These are phyloP conservation scores for Clathrus columnatus DNA, from an alignment of 768 basidiomycete genomes.

Conservation along the genomic window DNA sequence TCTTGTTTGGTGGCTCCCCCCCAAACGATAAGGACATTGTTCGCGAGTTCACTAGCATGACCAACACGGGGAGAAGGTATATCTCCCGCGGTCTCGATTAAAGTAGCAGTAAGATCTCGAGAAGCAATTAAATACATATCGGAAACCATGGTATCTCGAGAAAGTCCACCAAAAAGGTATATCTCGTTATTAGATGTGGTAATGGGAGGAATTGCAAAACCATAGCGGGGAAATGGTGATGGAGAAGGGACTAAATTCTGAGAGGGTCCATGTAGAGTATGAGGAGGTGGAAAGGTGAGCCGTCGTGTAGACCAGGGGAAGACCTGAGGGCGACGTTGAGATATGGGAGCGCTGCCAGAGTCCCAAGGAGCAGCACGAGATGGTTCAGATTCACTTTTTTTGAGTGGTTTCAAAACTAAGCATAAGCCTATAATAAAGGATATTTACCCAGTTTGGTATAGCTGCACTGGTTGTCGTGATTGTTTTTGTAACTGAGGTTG, in stretches of 20 bases:
- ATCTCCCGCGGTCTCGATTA: conserved; percentile 84
- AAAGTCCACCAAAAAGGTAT: conserved; percentile 94
- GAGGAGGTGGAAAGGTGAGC: conserved; percentile 59
- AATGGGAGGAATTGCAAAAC: conserved; percentile 79
- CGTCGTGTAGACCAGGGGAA: conserved; percentile 82
- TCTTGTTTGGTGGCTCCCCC: conserved; percentile 93
- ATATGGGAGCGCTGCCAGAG: conserved; percentile 4
- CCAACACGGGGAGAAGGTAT: conserved; percentile 88
- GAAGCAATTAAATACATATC: conserved; percentile 90
- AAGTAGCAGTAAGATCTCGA: conserved; percentile 65
- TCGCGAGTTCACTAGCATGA: conserved; percentile 91
- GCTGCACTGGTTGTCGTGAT: conserved; percentile 23
- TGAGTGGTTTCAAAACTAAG: conserved; percentile 21
- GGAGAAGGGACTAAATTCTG: conserved; percentile 59
- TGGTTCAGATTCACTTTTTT: no score
- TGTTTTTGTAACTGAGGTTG: conserved; percentile 27
- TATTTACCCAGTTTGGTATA: conserved; percentile 1
- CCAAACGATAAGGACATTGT: conserved; percentile 95
- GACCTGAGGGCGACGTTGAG: conserved; percentile 42
- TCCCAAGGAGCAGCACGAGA: conserved; percentile 11
- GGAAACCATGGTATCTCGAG: conserved; percentile 80
- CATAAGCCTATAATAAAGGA: no score
- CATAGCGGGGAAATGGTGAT: conserved; percentile 93
- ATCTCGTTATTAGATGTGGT: conserved; percentile 80
- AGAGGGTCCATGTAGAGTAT: conserved; percentile 28